These are phyloP conservation scores for Paspalum vaginatum DNA, from an alignment of 176 grass and related monocot species.

Conservation along the genomic window DNA sequence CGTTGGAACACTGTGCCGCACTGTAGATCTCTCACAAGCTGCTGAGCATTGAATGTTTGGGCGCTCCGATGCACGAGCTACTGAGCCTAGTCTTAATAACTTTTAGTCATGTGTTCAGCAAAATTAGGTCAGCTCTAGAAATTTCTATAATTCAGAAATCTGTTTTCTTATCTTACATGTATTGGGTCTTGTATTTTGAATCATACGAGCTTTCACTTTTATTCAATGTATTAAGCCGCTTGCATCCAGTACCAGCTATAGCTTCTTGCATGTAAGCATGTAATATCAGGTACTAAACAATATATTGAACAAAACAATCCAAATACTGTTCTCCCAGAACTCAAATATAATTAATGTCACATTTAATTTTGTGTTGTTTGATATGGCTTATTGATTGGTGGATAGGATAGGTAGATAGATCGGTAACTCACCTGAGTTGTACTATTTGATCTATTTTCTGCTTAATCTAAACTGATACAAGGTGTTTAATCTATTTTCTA, in stretches of 20 bases:
- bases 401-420: too few relatives aligned
- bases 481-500: too few relatives aligned
- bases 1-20: too few relatives aligned
- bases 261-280: not conserved
- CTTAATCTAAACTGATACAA: too few relatives aligned
- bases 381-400: too few relatives aligned
- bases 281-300: not conserved
- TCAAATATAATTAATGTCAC: not conserved
- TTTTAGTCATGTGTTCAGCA: not conserved
- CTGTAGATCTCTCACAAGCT: too few relatives aligned
- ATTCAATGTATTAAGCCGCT: not conserved
- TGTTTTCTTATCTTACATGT: not conserved
- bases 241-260: not conserved
- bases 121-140: not conserved
- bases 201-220: not conserved
- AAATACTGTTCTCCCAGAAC: not conserved
- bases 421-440: too few relatives aligned
- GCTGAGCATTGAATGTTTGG: too few relatives aligned
- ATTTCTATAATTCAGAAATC: not conserved
- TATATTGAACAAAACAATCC: not conserved
- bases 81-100: not conserved
- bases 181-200: not conserved
- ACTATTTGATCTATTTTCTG: too few relatives aligned
- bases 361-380: not conserved
- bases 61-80: too few relatives aligned